phyloP scores from a whole-genome alignment of 805 yeast species.

The Citeromyces matritensis region DNA sequence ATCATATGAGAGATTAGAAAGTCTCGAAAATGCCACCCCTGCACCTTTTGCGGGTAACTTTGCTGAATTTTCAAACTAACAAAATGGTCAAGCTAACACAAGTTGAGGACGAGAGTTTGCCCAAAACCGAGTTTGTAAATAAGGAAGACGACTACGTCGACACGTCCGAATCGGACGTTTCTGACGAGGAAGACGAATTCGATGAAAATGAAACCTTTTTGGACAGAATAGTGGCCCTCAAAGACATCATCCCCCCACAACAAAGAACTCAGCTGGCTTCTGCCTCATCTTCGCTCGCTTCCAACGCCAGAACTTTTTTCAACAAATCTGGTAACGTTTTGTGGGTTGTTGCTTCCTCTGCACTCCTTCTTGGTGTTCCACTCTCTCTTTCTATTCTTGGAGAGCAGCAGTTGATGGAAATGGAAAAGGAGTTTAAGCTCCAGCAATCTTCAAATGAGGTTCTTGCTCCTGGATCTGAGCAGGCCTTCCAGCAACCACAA shows the following conservation, averaged over 20 bases:
- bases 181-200: constrained; percentile 50
- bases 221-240: constrained; percentile 84
- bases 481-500: constrained; percentile 15
- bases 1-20: too few species aligned
- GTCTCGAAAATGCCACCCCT: too few species aligned
- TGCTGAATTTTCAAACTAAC: background rate
- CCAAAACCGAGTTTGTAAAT: constrained; percentile 14
- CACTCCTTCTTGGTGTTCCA: constrained; percentile 84
- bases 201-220: constrained; percentile 72
- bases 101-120: constrained; percentile 40
- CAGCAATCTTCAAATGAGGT: constrained; percentile 69
- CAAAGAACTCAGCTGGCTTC: constrained; percentile 41
- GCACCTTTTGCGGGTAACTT: too few species aligned
- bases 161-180: constrained; percentile 16
- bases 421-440: constrained; percentile 81
- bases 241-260: constrained; percentile 81
- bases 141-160: constrained; percentile 21
- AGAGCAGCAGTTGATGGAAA: constrained; percentile 86
- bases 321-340: constrained; percentile 58
- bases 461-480: constrained; percentile 52
- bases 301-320: constrained; percentile 29
- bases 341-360: constrained; percentile 79
- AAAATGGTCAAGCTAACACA: constrained; percentile 66
- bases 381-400: constrained; percentile 76
- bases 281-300: constrained; percentile 17